Conservation (phyloP, 1,284 basidiomycete species). For the Ganoderma lingzhi region DNA sequence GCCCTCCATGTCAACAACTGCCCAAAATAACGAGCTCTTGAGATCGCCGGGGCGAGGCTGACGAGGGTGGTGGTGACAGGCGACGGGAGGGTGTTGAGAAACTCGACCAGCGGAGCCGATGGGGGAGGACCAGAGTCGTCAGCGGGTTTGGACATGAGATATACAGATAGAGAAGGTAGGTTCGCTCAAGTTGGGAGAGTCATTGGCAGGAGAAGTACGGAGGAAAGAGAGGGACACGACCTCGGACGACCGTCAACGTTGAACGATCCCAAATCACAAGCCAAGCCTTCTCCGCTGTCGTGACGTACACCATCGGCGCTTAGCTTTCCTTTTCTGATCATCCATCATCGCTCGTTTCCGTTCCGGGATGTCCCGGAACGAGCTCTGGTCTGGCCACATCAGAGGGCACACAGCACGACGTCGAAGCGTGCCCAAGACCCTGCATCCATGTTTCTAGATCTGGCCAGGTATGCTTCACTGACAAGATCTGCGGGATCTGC, state of each 20-base stretch:
- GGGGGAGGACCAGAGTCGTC: conserved; percentile 22
- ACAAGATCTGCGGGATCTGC: not conserved
- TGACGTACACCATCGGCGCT: conserved; percentile 14
- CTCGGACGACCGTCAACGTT: not conserved
- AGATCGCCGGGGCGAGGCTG: conserved; percentile 63
- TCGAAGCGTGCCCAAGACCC: too few species aligned
- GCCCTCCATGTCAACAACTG: conserved; percentile 73
- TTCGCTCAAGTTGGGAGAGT: conserved; percentile 1
- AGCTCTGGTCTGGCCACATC: not conserved
- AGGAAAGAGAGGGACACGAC: not conserved
- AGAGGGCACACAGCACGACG: too few species aligned
- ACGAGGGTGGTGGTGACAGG: conserved; percentile 66
- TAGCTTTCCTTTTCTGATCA: not conserved
- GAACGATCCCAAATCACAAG: conserved; percentile 23
- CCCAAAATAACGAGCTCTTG: conserved; percentile 51
- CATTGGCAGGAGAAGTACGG: not conserved
- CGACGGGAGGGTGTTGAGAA: conserved; percentile 66
- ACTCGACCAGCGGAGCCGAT: conserved; percentile 50
- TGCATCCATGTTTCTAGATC: not conserved
- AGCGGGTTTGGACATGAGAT: conserved; percentile 34
- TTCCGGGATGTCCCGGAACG: not conserved
- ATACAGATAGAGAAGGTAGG: not conserved
- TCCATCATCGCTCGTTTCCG: too few species aligned
- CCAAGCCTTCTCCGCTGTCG: conserved; percentile 15
- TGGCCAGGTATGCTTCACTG: not conserved